Percentiles rank a stretch among this genome's conserved stretches.
phyloP scores from a whole-genome alignment of 2,329 filamentous ascomycete genomes.

The Lachnellula cervina region DNA sequence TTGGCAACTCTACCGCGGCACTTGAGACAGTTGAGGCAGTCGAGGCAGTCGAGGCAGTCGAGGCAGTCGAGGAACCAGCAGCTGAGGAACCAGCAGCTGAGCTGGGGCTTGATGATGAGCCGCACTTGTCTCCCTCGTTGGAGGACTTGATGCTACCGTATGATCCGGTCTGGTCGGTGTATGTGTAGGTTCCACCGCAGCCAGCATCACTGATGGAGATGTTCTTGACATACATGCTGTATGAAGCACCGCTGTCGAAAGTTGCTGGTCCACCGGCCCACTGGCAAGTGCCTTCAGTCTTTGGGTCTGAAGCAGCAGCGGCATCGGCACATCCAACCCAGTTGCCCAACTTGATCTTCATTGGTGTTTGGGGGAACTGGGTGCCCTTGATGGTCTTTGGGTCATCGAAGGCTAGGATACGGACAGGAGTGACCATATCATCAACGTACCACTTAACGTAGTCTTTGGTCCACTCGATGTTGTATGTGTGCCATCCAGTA shows the following conservation, averaged over 20 bases:
- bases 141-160: constrained; percentile 43
- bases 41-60: neutral
- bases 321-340: constrained; percentile 38
- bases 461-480: constrained; percentile 60
- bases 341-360: constrained; percentile 59
- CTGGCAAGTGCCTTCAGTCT: constrained; percentile 53
- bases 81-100: constrained; percentile 8
- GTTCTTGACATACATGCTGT: constrained; percentile 45
- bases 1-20: too few relatives aligned
- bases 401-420: constrained; percentile 43
- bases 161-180: constrained; percentile 42
- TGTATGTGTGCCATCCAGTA: constrained; percentile 56
- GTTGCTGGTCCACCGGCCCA: constrained; percentile 61
- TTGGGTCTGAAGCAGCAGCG: constrained; percentile 38
- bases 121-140: constrained; percentile 7
- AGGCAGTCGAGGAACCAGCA: constrained; percentile 2
- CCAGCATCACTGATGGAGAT: constrained; percentile 47
- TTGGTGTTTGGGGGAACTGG: constrained; percentile 65
- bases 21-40: neutral
- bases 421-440: constrained; percentile 35
- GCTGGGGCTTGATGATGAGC: constrained; percentile 7
- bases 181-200: constrained; percentile 46
- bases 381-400: constrained; percentile 44
- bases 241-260: constrained; percentile 40
- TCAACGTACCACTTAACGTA: constrained; percentile 57